Conservation (phyloP, 306 rosid genomes). For the Sesbania bispinosa region DNA sequence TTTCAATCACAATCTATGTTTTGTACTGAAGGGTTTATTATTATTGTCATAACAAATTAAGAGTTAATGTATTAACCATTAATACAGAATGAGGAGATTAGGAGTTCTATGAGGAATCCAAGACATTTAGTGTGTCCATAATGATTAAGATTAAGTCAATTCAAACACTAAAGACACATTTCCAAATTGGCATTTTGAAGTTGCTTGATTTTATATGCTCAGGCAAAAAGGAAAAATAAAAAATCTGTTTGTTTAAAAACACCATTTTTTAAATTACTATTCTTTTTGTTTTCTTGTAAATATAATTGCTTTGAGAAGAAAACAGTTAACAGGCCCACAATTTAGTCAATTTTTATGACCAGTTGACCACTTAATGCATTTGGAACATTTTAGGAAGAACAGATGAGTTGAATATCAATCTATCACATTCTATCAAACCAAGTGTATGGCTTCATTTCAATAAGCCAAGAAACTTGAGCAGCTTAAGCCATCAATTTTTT, state of each 20-base stretch:
- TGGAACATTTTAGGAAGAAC: neutral
- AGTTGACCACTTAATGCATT: neutral
- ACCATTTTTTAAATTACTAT: neutral
- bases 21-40: too few species aligned
- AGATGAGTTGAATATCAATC: neutral
- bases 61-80: too few species aligned
- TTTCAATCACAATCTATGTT: too few species aligned
- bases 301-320: neutral
- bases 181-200: neutral
- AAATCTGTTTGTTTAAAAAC: neutral
- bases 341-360: neutral
- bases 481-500: neutral
- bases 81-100: too few species aligned
- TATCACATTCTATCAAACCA: conserved; percentile 9
- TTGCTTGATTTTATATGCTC: neutral
- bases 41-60: neutral
- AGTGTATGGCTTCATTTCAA: neutral
- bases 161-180: neutral
- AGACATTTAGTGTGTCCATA: neutral
- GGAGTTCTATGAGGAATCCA: neutral
- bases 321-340: neutral
- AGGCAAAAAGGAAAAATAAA: neutral
- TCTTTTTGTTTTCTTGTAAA: neutral
- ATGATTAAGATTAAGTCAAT: neutral
- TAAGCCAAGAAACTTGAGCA: conserved; percentile 1